phyloP scores from a whole-genome alignment of 257 asterid genomes.

The Eucommia ulmoides region DNA sequence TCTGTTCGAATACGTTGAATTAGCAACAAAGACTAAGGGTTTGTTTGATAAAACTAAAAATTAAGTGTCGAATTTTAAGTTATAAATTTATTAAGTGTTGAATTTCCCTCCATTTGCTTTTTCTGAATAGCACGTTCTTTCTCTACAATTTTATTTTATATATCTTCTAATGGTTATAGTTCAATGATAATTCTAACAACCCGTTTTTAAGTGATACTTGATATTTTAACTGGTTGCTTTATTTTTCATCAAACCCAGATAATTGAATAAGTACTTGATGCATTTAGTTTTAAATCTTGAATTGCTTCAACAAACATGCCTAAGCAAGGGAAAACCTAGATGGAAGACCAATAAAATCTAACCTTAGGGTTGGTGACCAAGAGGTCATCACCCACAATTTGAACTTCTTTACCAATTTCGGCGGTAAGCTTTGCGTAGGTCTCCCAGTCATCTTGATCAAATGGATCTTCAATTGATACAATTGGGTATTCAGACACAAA shows the following conservation, averaged over 20 bases:
- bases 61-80: not conserved
- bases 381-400: conserved; percentile 95
- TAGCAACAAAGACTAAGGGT: not conserved
- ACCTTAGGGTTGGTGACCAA: conserved; percentile 97
- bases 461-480: conserved; percentile 92
- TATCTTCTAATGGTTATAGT: too few relatives aligned
- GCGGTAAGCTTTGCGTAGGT: conserved; percentile 59
- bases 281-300: too few relatives aligned
- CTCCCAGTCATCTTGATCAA: conserved; percentile 98
- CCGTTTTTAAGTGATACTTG: too few relatives aligned
- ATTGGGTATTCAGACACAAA: conserved; percentile 78
- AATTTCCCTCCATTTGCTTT: not conserved
- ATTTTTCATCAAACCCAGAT: too few relatives aligned
- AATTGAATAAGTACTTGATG: too few relatives aligned
- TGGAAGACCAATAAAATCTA: not conserved
- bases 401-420: conserved; percentile 78
- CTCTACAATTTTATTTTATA: too few relatives aligned
- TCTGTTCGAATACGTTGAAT: conserved; percentile 29
- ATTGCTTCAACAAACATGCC: not conserved
- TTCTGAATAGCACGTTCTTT: too few relatives aligned
- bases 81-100: not conserved
- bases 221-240: too few relatives aligned
- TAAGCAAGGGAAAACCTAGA: too few relatives aligned
- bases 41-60: too few relatives aligned
- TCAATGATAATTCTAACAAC: too few relatives aligned